Percentiles rank a stretch among this genome's conserved stretches.
These are phyloP conservation scores for Fonsecaea erecta DNA, from an alignment of 2,329 filamentous ascomycete genomes.

Conservation along the genomic window DNA sequence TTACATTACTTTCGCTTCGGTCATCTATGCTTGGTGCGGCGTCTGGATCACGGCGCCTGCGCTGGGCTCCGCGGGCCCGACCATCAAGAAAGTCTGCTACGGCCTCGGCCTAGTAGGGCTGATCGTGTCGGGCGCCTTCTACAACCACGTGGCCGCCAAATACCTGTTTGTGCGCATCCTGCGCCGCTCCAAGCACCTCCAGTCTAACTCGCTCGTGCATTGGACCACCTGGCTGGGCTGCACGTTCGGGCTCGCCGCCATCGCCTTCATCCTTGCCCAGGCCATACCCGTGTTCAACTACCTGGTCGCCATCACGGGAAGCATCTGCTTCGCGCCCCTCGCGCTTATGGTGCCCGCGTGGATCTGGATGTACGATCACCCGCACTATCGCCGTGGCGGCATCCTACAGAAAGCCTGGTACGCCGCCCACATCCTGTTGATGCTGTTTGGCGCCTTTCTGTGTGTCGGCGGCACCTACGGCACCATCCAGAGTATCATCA, in stretches of 20 bases:
- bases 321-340: conserved; percentile 58
- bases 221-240: conserved; percentile 58
- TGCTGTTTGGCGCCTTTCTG: conserved; percentile 53
- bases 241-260: conserved; percentile 48
- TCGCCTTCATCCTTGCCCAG: conserved; percentile 58
- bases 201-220: conserved; percentile 56
- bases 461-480: conserved; percentile 54
- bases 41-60: conserved; percentile 54
- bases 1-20: conserved; percentile 45
- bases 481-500: conserved; percentile 37
- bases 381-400: conserved; percentile 47
- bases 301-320: conserved; percentile 55
- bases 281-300: conserved; percentile 62
- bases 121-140: conserved; percentile 50
- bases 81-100: conserved; percentile 53
- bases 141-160: conserved; percentile 55
- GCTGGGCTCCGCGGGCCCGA: conserved; percentile 48
- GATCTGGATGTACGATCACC: conserved; percentile 59
- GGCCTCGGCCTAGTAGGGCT: conserved; percentile 45
- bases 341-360: conserved; percentile 55
- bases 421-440: conserved; percentile 48
- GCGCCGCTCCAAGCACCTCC: conserved; percentile 57
- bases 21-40: conserved; percentile 55
- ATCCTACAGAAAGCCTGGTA: conserved; percentile 45
- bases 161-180: conserved; percentile 62